Base-by-base conservation (phyloP, 768 basidiomycete genomes). In the Lentinula sp. region DNA sequence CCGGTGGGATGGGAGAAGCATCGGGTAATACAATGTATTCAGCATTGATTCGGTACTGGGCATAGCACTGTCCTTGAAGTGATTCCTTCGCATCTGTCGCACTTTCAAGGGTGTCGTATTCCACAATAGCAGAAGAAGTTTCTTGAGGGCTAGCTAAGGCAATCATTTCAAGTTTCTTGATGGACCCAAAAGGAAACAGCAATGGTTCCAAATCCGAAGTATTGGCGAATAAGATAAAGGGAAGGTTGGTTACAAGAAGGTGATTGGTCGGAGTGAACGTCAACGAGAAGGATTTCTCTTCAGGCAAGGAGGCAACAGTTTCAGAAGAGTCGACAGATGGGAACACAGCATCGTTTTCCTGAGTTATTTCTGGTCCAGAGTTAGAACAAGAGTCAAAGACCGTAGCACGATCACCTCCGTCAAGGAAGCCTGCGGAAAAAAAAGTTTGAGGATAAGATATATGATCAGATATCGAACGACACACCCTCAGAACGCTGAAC, bases 401-500 rank as follows among this genome's bases (percentile, higher is more conserved):
- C 70, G 88, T 77, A 6, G 83, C 77, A 49, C 92, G 87, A 74
- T 92, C 91, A 13, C 87, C 90, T 18, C 90, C 90, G 67, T 93
- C 90, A 62, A 92, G 76, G 67, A 91, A 91, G 20, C 89, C 90
- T 91, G n/a, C 62, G n/a, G n/a, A n/a, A 50, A 57, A 45, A 64
- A 35, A 63, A 57, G 57, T 16, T 41, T 60, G 52, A 41, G 9
- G 39, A 57, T 16, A 53, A 32, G 9, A 18, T 15, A 53, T 41
- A 42, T 10, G 5, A 12, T 51, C 18, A 49, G 13, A 57, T 50
- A 32, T 2, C 51, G 9, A 43, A 41, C 64, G 61, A 37, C 45
- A n/a, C 43, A 88, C 90, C 90, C 79, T 88, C 85, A 63, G 90
- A 93, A 49, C 90, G 88, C 65, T 93, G 90, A 41, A 93, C 90